A percentile compares a stretch with the other conserved stretches of the same genome.
Conservation (phyloP, 129 eudicot genomes). For the Pittosporum tobira region DNA sequence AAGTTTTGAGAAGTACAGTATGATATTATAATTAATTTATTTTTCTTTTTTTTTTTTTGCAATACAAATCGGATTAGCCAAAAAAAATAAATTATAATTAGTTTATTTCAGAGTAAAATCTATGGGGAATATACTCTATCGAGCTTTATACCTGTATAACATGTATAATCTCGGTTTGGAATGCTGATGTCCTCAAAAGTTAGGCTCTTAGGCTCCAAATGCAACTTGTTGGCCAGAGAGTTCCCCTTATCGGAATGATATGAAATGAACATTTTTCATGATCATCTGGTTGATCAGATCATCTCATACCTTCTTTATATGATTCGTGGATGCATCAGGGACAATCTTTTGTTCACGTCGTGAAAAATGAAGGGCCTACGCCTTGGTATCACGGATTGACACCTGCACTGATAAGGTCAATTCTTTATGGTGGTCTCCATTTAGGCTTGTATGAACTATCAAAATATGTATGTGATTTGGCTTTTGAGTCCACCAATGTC, state of each 20-base stretch:
- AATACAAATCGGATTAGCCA: too few species aligned
- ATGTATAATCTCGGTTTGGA: conserved; percentile 5
- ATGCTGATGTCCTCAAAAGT: conserved; percentile 95
- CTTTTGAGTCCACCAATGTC: conserved; percentile 97
- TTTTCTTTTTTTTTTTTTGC: too few species aligned
- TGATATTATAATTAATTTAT: too few species aligned
- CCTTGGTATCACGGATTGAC: conserved; percentile 78
- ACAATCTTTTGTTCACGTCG: conserved; percentile 46
- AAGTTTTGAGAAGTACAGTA: background rate
- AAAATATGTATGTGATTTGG: conserved; percentile 84
- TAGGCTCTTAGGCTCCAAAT: conserved; percentile 93
- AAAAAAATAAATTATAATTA: too few species aligned
- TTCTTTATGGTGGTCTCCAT: conserved; percentile 99
- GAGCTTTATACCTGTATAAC: background rate
- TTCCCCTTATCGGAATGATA: conserved; percentile 86
- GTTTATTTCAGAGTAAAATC: background rate
- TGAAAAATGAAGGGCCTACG: conserved; percentile 63
- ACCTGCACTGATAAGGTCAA: conserved; percentile 98
- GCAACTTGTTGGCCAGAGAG: conserved; percentile 94
- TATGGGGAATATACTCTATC: background rate
- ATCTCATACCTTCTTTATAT: conserved; percentile 4
- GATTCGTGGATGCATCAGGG: conserved; percentile 41
- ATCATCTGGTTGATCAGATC: conserved; percentile 5
- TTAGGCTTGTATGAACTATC: conserved; percentile 98
- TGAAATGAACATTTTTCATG: conserved; percentile 4